Evolutionary conservation across 257 asterid genomes (phyloP).

Genomic region (Scutellaria baicalensis): DNA sequence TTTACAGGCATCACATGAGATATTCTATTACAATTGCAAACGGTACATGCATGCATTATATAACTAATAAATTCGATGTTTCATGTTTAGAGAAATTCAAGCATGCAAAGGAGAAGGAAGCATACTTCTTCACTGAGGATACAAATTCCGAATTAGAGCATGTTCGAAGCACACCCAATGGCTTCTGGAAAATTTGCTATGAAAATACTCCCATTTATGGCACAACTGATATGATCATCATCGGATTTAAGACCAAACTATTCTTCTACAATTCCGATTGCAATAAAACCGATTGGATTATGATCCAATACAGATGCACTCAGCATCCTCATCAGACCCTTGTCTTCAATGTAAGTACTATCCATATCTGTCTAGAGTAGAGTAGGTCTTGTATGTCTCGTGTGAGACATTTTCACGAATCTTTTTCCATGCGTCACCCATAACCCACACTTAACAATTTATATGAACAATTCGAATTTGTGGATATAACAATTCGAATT

Average conservation of each 20-base stretch:
- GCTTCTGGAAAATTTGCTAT: conserved; percentile 1
- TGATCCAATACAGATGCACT: background rate
- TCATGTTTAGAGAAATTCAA: background rate
- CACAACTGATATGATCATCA: background rate
- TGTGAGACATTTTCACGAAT: too few relatives aligned
- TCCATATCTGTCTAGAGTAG: too few relatives aligned
- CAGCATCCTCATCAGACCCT: background rate
- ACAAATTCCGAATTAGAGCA: background rate
- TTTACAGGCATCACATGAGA: too few relatives aligned
- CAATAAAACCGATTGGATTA: conserved; percentile 3
- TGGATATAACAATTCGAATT: too few relatives aligned
- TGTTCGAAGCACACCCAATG: background rate
- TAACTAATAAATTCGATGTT: too few relatives aligned
- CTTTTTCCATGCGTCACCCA: too few relatives aligned
- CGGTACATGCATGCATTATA: too few relatives aligned
- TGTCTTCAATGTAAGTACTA: background rate
- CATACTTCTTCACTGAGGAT: background rate
- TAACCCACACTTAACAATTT: too few relatives aligned
- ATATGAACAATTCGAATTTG: too few relatives aligned
- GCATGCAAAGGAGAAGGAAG: background rate
- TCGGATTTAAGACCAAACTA: background rate
- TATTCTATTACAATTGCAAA: too few relatives aligned
- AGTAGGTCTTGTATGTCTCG: too few relatives aligned
- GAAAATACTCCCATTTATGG: background rate
- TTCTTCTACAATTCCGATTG: background rate